Evolutionary conservation across 768 basidiomycete genomes (phyloP).

Genomic region (Leccinellum luteum): DNA sequence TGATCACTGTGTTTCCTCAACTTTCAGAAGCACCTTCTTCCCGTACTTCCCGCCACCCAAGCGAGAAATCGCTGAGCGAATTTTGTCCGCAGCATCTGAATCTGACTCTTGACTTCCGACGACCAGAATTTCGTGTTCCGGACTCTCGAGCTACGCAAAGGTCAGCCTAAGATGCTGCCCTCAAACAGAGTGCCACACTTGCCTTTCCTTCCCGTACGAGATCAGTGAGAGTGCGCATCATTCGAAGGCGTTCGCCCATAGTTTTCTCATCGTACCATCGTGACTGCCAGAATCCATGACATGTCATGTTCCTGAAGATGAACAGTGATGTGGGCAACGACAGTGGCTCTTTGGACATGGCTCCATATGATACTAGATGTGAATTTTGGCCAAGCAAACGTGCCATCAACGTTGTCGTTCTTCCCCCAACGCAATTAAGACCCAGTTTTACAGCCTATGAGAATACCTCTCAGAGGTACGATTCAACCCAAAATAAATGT

Average conservation of each 20-base stretch:
- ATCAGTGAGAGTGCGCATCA: slow-evolving; percentile 50
- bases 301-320: slow-evolving; percentile 81
- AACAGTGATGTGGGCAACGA: slow-evolving; percentile 73
- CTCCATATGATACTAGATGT: slow-evolving; percentile 84
- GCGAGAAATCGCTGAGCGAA: slow-evolving; percentile 35
- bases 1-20: slow-evolving; percentile 30
- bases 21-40: slow-evolving; percentile 47
- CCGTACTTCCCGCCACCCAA: slow-evolving; percentile 40
- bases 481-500: slow-evolving; percentile 10
- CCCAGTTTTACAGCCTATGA: slow-evolving; percentile 42
- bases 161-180: slow-evolving; percentile 2
- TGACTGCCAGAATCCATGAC: slow-evolving; percentile 78
- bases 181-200: slow-evolving; percentile 8
- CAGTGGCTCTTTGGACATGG: slow-evolving; percentile 84
- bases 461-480: neutral
- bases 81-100: slow-evolving; percentile 30
- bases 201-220: slow-evolving; percentile 59
- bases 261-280: slow-evolving; percentile 60
- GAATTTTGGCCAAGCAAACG: slow-evolving; percentile 63
- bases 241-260: slow-evolving; percentile 44
- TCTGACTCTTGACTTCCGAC: slow-evolving; percentile 44
- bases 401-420: slow-evolving; percentile 65
- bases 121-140: slow-evolving; percentile 65
- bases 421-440: slow-evolving; percentile 64
- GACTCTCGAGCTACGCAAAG: slow-evolving; percentile 55